phyloP scores from a whole-genome alignment of 164 flowering plant species.

The Hamamelis virginiana region DNA sequence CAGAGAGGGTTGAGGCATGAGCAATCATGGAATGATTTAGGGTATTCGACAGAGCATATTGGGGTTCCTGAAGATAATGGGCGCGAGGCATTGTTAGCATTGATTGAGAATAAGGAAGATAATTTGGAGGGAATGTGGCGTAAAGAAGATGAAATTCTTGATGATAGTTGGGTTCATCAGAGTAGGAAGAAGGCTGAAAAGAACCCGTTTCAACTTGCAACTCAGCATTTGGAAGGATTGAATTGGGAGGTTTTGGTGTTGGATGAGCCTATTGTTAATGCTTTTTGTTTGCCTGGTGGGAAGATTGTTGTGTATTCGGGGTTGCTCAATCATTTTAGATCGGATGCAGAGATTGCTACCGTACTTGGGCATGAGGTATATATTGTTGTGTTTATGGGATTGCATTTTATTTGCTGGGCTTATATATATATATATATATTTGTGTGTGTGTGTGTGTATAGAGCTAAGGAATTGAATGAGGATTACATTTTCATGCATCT shows the following conservation, averaged over 20 bases:
- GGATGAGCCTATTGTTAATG: slow-evolving; percentile 75
- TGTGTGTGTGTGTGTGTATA: neutral
- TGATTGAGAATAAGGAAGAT: slow-evolving; percentile 29
- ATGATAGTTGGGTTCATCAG: slow-evolving; percentile 79
- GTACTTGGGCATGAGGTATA: slow-evolving; percentile 85
- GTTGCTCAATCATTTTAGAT: slow-evolving; percentile 60
- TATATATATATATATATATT: too few relatives aligned
- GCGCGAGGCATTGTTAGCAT: slow-evolving; percentile 32
- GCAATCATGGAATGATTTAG: slow-evolving; percentile 66
- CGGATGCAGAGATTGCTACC: slow-evolving; percentile 84
- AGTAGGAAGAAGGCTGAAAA: slow-evolving; percentile 59
- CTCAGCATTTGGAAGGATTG: slow-evolving; percentile 73
- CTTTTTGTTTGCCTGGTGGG: slow-evolving; percentile 94
- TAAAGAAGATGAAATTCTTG: slow-evolving; percentile 73
- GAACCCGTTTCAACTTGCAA: slow-evolving; percentile 37
- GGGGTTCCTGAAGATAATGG: slow-evolving; percentile 11
- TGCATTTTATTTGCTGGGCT: too few relatives aligned
- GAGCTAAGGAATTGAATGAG: neutral
- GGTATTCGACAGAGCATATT: slow-evolving; percentile 35
- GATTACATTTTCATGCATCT: neutral
- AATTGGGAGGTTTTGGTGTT: slow-evolving; percentile 93
- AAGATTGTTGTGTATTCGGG: slow-evolving; percentile 91
- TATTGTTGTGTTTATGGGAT: neutral
- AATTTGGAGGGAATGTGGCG: slow-evolving; percentile 47
- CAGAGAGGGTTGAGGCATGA: slow-evolving; percentile 75